Conservation (phyloP, 345 rosid species). For the Psidium guajava region DNA sequence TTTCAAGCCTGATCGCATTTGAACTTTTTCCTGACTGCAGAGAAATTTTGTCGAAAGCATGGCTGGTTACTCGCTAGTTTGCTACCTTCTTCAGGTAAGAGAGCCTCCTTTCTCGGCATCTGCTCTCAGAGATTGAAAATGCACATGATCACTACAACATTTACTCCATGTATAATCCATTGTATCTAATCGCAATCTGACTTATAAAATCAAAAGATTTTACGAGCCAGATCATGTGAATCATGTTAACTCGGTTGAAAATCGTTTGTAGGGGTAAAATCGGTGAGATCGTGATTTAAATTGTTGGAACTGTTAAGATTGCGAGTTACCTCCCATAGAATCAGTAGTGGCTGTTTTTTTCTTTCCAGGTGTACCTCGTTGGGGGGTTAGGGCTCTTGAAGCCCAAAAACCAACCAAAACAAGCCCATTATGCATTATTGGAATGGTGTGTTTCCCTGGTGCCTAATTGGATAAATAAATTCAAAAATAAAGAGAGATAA, state of each 20-base stretch:
- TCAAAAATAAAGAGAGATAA: no score
- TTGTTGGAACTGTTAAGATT: not conserved
- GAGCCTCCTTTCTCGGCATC: not conserved
- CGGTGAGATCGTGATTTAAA: not conserved
- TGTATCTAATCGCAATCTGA: not conserved
- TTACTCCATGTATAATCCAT: not conserved
- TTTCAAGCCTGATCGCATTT: not conserved
- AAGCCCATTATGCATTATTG: not conserved
- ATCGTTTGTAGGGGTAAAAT: not conserved
- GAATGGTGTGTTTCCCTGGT: not conserved
- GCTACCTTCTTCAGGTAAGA: constrained; percentile 91
- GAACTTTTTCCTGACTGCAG: constrained; percentile 31
- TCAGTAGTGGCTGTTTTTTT: not conserved
- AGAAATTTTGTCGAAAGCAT: constrained; percentile 99
- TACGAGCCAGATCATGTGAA: not conserved
- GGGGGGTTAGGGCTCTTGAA: not conserved
- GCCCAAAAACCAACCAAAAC: not conserved
- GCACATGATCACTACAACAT: not conserved
- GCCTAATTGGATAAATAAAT: not conserved
- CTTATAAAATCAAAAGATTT: not conserved
- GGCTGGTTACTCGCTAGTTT: constrained; percentile 99
- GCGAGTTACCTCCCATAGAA: not conserved
- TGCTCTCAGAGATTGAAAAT: not conserved
- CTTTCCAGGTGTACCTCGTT: not conserved
- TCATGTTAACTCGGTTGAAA: not conserved